These are phyloP conservation scores for Viridothelium virens DNA, from an alignment of 495 filamentous ascomycete species.

Conservation along the genomic window DNA sequence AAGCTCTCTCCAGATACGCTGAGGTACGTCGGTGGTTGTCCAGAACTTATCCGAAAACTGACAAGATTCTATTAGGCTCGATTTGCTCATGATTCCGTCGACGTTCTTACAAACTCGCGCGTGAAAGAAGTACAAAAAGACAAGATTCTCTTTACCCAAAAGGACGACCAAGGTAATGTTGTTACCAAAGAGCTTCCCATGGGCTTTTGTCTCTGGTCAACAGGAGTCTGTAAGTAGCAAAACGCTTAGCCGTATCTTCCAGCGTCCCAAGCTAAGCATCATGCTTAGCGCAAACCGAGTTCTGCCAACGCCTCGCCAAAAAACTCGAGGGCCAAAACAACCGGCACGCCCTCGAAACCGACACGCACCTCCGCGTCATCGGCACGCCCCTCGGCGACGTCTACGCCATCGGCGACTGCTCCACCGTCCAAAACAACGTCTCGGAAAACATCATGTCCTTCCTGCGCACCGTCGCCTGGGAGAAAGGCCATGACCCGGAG, in stretches of 20 bases:
- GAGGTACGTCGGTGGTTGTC: slow-evolving; percentile 46
- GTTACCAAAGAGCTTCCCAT: slow-evolving; percentile 89
- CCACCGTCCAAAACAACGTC: slow-evolving; percentile 93
- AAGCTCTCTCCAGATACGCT: slow-evolving; percentile 83
- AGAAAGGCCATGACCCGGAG: slow-evolving; percentile 81
- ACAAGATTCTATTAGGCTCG: slow-evolving; percentile 41
- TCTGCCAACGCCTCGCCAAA: slow-evolving; percentile 68
- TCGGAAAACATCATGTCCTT: slow-evolving; percentile 81
- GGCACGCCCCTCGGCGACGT: slow-evolving; percentile 91
- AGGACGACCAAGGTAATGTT: slow-evolving; percentile 58
- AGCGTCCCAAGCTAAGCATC: not conserved
- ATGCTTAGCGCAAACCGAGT: slow-evolving; percentile 55
- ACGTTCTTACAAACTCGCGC: slow-evolving; percentile 81
- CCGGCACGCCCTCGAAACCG: slow-evolving; percentile 86
- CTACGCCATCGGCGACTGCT: slow-evolving; percentile 95
- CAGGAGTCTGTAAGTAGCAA: slow-evolving; percentile 58
- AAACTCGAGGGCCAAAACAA: slow-evolving; percentile 73
- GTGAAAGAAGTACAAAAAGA: slow-evolving; percentile 82
- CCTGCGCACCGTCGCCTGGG: slow-evolving; percentile 83
- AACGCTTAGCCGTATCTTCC: slow-evolving; percentile 11
- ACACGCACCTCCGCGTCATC: slow-evolving; percentile 84
- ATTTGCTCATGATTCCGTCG: slow-evolving; percentile 83
- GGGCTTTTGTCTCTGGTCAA: slow-evolving; percentile 97
- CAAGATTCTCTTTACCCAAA: slow-evolving; percentile 80
- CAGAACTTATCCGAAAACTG: not conserved